Evolutionary conservation across 257 asterid genomes (phyloP).

Genomic region (Fraxinus anomala): DNA sequence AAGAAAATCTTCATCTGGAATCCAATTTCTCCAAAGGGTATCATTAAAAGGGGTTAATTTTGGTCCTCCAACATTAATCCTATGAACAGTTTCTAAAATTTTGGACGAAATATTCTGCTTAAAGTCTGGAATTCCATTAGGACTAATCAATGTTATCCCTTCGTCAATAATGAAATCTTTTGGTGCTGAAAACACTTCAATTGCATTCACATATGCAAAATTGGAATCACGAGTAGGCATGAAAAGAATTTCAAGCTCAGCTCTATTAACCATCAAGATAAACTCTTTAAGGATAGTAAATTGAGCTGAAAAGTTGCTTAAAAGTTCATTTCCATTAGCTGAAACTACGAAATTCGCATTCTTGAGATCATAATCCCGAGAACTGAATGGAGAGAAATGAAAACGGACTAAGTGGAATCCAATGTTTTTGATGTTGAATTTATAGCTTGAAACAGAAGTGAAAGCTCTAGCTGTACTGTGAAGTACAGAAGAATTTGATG

Average conservation of each 20-base stretch:
- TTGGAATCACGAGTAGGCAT: constrained; percentile 39
- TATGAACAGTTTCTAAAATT: constrained; percentile 65
- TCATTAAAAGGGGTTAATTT: constrained; percentile 76
- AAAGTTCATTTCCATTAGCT: constrained; percentile 56
- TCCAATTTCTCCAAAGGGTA: constrained; percentile 80
- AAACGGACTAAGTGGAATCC: constrained; percentile 78
- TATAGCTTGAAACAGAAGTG: constrained; percentile 48
- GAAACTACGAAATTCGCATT: constrained; percentile 48
- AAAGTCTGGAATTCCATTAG: constrained; percentile 53
- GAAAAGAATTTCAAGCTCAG: constrained; percentile 59
- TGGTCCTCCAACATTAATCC: constrained; percentile 84
- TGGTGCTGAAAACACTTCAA: constrained; percentile 75
- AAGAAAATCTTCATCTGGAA: constrained; percentile 69
- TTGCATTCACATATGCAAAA: constrained; percentile 69
- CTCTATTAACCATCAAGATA: constrained; percentile 49
- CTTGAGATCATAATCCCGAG: constrained; percentile 44
- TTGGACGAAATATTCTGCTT: constrained; percentile 61
- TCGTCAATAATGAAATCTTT: constrained; percentile 61
- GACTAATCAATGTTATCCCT: constrained; percentile 48
- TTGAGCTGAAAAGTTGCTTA: constrained; percentile 38
- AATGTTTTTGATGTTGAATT: constrained; percentile 42
- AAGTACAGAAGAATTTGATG: constrained; percentile 42
- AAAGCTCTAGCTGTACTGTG: constrained; percentile 65
- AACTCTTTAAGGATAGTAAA: constrained; percentile 53
- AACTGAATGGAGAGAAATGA: constrained; percentile 65